Conservation (phyloP, 805 yeast genomes). For the Groenewaldozyma salmanticensis region DNA sequence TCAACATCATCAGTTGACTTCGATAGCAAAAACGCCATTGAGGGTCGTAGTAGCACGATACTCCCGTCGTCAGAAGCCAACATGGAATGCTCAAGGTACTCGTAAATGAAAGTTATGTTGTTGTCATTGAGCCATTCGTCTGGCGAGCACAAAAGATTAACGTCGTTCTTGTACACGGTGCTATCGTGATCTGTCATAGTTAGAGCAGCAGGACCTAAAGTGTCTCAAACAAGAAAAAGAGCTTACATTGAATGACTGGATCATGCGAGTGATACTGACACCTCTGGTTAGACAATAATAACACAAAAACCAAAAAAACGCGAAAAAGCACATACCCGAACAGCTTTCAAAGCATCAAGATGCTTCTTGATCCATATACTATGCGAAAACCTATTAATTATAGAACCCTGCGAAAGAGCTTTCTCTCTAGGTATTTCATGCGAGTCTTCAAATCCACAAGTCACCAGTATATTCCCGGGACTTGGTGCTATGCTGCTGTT, state of each 20-base stretch:
- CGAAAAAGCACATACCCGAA: too few relatives aligned
- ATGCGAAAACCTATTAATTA: not conserved
- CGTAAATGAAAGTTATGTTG: slow-evolving; percentile 54
- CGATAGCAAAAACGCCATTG: slow-evolving; percentile 52
- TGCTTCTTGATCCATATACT: too few relatives aligned
- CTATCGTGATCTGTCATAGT: slow-evolving; percentile 31
- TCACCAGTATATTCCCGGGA: not conserved
- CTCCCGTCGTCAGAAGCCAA: slow-evolving; percentile 17
- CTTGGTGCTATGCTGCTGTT: too few relatives aligned
- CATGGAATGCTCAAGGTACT: slow-evolving; percentile 36
- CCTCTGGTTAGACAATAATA: not conserved
- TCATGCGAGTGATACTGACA: not conserved
- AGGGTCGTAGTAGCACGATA: slow-evolving; percentile 43
- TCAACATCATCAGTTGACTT: slow-evolving; percentile 31
- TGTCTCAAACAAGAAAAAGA: not conserved
- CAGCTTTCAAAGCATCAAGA: too few relatives aligned
- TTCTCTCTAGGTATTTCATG: not conserved
- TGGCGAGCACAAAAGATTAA: slow-evolving; percentile 26
- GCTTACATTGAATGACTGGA: not conserved
- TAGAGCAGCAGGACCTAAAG: too few relatives aligned
- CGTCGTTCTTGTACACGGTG: slow-evolving; percentile 49
- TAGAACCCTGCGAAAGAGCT: not conserved
- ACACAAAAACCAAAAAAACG: too few relatives aligned
- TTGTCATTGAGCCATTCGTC: slow-evolving; percentile 72
- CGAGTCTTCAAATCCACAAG: slow-evolving; percentile 4